These are phyloP conservation scores for Ganoderma boninense DNA, from an alignment of 1,284 basidiomycete genomes.

Conservation along the genomic window DNA sequence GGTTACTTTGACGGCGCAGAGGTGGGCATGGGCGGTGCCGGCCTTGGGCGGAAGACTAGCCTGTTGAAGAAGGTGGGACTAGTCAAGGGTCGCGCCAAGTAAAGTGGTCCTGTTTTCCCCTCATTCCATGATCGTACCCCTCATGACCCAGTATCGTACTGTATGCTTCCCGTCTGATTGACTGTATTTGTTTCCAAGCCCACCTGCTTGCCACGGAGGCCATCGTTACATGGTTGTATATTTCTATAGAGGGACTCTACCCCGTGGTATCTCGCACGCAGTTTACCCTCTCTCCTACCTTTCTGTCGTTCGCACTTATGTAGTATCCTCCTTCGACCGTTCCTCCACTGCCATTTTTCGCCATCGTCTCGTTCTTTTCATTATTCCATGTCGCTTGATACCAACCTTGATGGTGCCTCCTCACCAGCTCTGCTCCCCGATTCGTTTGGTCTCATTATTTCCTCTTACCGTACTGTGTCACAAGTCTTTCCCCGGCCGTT, in stretches of 20 bases:
- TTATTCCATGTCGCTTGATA: slow-evolving; percentile 24
- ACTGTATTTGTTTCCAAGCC: slow-evolving; percentile 29
- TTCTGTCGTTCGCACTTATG: slow-evolving; percentile 17
- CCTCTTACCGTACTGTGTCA: slow-evolving; percentile 31
- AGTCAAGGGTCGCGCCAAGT: slow-evolving; percentile 57
- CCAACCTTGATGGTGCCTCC: slow-evolving; percentile 16
- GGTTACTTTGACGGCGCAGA: slow-evolving; percentile 58
- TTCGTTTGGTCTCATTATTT: slow-evolving; percentile 12
- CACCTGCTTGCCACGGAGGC: slow-evolving; percentile 30
- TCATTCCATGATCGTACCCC: slow-evolving; percentile 9
- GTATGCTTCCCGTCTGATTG: slow-evolving; percentile 24
- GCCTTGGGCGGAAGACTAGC: slow-evolving; percentile 76
- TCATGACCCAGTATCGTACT: slow-evolving; percentile 11
- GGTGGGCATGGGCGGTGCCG: slow-evolving; percentile 46
- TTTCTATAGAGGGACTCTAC: slow-evolving; percentile 28
- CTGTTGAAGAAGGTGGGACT: slow-evolving; percentile 80
- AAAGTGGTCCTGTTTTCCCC: background rate
- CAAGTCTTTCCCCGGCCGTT: slow-evolving; percentile 14
- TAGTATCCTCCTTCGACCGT: slow-evolving; percentile 17
- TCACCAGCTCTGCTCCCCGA: slow-evolving; percentile 16
- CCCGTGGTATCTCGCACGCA: slow-evolving; percentile 5
- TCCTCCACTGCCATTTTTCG: slow-evolving; percentile 6
- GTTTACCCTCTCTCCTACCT: slow-evolving; percentile 8
- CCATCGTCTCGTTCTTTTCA: slow-evolving; percentile 5
- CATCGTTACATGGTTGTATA: slow-evolving; percentile 30